Base-by-base conservation (phyloP, 306 rosid species). In the Castanopsis chinensis region DNA sequence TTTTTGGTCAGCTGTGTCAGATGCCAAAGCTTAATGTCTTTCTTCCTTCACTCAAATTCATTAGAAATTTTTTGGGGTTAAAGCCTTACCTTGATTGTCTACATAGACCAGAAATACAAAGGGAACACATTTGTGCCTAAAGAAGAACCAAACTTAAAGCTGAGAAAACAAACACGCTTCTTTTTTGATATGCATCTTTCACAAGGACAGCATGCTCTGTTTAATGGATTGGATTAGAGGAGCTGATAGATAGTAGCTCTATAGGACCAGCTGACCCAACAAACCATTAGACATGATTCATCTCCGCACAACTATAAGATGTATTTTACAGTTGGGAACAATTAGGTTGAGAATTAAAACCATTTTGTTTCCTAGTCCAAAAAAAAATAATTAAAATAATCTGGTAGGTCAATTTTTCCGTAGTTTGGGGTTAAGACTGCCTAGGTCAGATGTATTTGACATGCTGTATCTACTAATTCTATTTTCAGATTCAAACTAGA, bases 1-100 rank as follows among this genome's bases (percentile, higher is more conserved):
- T 52, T 8, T 21, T 55, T 52, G 30, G 32, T 74, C 67, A 78
- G 71, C 8, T 14, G 73, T 69, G 64, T 78, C 73, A 58, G 51
- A 71, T 20, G 53, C 51, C 19, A 21, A 20, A 61, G 32, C 11
- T 68, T 53, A 70, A 80, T 80, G 67, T 69, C 33, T 71, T 61
- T 76, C 55, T 69, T 71, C 78, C 76, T 74, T 60, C 37, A 73
- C 76, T 53, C 53, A 23, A 41, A 57, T 77, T 64, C 56, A 57
- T 19, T 49, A 63, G 63, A 65, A 18, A 32, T 61, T 20, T 35
- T 59, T 53, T 32, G 15, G 20, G 72, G 19, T 35, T 52, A 58
- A 56, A 64, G 51, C 61, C 69, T 33, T 18, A 76, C 28, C 21
- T 27, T 72, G 53, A 64, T 70, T 37, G 70, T 61, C 21, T 64